Evolutionary conservation across 1,284 basidiomycete species (phyloP).

Genomic region (Cutaneotrichosporon sp.): DNA sequence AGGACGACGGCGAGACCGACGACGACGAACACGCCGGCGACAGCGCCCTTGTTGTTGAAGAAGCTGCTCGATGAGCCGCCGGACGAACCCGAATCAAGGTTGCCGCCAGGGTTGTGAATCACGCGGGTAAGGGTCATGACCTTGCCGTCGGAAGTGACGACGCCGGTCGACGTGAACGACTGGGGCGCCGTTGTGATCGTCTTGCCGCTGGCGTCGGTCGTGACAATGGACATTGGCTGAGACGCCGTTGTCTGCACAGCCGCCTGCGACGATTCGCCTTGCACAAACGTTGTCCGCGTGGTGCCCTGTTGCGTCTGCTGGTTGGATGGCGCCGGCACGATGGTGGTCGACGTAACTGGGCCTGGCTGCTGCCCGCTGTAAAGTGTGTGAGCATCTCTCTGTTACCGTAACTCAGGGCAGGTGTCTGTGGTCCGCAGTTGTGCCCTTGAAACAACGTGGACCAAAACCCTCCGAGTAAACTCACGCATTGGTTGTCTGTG

Average conservation of each 20-base stretch:
- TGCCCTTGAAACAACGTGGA: not conserved
- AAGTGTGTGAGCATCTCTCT: not conserved
- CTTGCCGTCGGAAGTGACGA: slow-evolving; percentile 39
- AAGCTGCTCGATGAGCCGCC: slow-evolving; percentile 28
- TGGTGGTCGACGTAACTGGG: not conserved
- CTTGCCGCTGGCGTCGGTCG: slow-evolving; percentile 35
- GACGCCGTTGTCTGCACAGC: slow-evolving; percentile 2
- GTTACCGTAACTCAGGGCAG: not conserved
- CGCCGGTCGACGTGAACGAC: slow-evolving; percentile 34
- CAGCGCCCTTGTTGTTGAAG: slow-evolving; percentile 48
- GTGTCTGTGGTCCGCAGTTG: not conserved
- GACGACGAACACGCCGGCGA: slow-evolving; percentile 49
- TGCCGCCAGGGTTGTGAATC: slow-evolving; percentile 41
- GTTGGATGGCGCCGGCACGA: not conserved
- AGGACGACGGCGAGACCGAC: slow-evolving; percentile 49
- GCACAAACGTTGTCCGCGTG: not conserved
- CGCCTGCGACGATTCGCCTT: not conserved
- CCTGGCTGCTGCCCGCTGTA: not conserved
- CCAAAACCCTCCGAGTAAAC: not conserved
- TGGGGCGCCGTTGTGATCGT: slow-evolving; percentile 36
- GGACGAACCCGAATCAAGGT: slow-evolving; percentile 35
- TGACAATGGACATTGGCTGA: slow-evolving; percentile 31
- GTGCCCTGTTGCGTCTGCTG: not conserved
- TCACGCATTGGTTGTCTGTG: not conserved
- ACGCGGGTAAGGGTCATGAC: slow-evolving; percentile 45